phyloP scores from a whole-genome alignment of 2,329 filamentous ascomycete species.

The Onygenales sp. region DNA sequence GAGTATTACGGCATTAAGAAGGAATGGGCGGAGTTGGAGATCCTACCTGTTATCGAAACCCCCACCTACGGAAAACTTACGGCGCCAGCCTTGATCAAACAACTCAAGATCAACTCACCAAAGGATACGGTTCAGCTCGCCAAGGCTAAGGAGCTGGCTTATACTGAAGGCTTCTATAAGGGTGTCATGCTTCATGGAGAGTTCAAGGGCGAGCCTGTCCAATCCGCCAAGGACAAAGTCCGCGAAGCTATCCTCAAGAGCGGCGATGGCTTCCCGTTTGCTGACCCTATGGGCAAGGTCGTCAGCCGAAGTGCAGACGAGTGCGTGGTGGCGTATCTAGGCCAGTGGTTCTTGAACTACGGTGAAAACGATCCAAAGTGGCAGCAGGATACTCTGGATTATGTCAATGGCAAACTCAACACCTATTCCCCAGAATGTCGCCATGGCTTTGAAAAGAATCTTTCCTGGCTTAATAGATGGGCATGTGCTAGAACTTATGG shows the following conservation, averaged over 20 bases:
- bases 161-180: conserved; percentile 97
- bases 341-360: conserved; percentile 98
- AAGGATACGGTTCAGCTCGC: conserved; percentile 87
- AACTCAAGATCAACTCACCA: conserved; percentile 91
- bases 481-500: conserved; percentile 87
- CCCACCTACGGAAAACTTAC: conserved; percentile 78
- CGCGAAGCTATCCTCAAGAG: conserved; percentile 65
- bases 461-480: conserved; percentile 94
- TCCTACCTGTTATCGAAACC: conserved; percentile 80
- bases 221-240: conserved; percentile 78
- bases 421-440: conserved; percentile 70
- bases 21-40: conserved; percentile 89
- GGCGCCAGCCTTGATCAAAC: conserved; percentile 74
- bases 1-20: conserved; percentile 95
- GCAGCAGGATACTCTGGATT: conserved; percentile 64
- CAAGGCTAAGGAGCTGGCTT: conserved; percentile 90
- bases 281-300: conserved; percentile 84
- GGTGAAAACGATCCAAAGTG: conserved; percentile 72
- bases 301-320: conserved; percentile 83
- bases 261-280: conserved; percentile 79
- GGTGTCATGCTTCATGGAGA: conserved; percentile 82
- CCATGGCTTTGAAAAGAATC: conserved; percentile 71
- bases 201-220: conserved; percentile 77
- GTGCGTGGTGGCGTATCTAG: conserved; percentile 84
- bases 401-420: conserved; percentile 65